Evolutionary conservation across 2,329 filamentous ascomycete species (phyloP).

Genomic region (Alternaria sp.): DNA sequence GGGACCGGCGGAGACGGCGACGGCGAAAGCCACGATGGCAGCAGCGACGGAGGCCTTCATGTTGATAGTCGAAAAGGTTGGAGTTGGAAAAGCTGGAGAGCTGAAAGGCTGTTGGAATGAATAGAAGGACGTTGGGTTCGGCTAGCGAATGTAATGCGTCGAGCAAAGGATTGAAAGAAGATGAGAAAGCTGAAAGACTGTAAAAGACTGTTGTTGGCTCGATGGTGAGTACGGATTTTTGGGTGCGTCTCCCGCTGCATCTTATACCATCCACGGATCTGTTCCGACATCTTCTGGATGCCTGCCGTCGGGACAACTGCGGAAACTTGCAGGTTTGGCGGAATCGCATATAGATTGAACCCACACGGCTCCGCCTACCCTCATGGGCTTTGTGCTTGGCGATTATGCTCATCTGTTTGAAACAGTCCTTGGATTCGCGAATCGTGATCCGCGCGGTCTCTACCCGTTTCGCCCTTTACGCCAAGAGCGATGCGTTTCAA

Average conservation of each 20-base stretch:
- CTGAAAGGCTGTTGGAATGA: slow-evolving; percentile 5
- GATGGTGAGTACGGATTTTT: slow-evolving; percentile 19
- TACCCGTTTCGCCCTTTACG: slow-evolving; percentile 4
- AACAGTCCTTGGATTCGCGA: slow-evolving; percentile 20
- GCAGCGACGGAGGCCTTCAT: slow-evolving; percentile 42
- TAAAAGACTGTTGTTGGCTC: slow-evolving; percentile 25
- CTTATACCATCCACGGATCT: slow-evolving; percentile 19
- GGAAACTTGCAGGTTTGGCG: not conserved
- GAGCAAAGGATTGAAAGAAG: slow-evolving; percentile 24
- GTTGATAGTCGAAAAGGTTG: slow-evolving; percentile 20
- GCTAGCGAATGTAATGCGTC: slow-evolving; percentile 30
- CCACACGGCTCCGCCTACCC: slow-evolving; percentile 6
- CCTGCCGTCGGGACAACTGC: not conserved
- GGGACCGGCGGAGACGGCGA: slow-evolving; percentile 36
- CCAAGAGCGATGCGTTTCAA: slow-evolving; percentile 13
- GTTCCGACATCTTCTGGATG: not conserved
- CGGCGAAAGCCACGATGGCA: slow-evolving; percentile 35
- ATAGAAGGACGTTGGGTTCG: slow-evolving; percentile 21
- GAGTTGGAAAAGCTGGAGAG: slow-evolving; percentile 12
- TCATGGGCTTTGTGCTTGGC: slow-evolving; percentile 3
- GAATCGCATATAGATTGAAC: slow-evolving; percentile 10
- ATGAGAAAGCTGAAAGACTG: slow-evolving; percentile 9
- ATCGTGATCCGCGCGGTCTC: slow-evolving; percentile 8
- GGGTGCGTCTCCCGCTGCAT: slow-evolving; percentile 4
- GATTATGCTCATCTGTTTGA: slow-evolving; percentile 23